Evolutionary conservation across 176 grass and related monocot genomes (phyloP).

Genomic region (Triticum dicoccoides): DNA sequence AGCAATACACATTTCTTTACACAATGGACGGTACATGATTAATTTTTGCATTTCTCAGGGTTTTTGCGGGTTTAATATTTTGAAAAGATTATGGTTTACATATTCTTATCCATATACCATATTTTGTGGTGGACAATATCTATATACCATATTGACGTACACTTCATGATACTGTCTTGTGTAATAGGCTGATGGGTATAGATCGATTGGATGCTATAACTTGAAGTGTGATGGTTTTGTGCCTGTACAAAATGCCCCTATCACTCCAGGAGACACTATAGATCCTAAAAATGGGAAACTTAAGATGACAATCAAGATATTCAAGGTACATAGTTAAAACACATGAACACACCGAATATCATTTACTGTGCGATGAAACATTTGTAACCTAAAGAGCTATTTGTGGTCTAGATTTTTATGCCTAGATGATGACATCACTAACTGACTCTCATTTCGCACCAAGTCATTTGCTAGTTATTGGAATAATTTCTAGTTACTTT

Average conservation of each 20-base stretch:
- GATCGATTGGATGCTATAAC: background rate
- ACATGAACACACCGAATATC: background rate
- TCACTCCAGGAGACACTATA: background rate
- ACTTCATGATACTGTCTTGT: background rate
- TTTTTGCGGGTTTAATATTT: background rate
- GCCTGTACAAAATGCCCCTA: background rate
- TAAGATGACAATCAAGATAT: conserved; percentile 7
- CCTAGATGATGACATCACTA: too few relatives aligned
- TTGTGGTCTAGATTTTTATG: too few relatives aligned
- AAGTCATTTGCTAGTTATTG: too few relatives aligned
- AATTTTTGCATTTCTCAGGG: background rate
- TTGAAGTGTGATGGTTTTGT: background rate
- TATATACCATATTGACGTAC: background rate
- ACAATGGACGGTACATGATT: background rate
- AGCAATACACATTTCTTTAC: conserved; percentile 4
- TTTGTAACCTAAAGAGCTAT: too few relatives aligned
- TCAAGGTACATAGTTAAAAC: background rate
- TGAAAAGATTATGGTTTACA: background rate
- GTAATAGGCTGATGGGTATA: background rate
- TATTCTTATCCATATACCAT: too few relatives aligned
- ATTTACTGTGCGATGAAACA: background rate
- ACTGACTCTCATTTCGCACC: too few relatives aligned
- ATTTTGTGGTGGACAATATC: background rate
- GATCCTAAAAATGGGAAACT: background rate
- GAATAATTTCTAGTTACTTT: too few relatives aligned